Evolutionary conservation across 176 grass and related monocot species (phyloP).

Genomic region (Bolboschoenus planiculmis): DNA sequence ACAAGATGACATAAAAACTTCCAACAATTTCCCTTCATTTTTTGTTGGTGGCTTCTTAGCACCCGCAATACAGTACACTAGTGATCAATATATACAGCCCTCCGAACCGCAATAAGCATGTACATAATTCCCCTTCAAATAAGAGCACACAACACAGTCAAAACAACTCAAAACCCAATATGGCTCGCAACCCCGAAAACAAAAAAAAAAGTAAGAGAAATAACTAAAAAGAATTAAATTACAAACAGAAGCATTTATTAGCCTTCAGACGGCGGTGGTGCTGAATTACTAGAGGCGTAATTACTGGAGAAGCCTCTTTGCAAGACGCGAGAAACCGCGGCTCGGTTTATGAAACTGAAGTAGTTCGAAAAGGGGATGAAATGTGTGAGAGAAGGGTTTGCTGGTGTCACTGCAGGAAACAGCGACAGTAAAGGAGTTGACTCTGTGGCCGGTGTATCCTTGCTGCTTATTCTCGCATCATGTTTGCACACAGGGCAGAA

Average conservation of each 20-base stretch:
- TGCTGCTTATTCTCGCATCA: constrained; percentile 49
- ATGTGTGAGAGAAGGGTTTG: constrained; percentile 19
- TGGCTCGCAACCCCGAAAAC: background rate
- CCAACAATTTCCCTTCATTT: background rate
- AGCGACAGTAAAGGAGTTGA: constrained; percentile 58
- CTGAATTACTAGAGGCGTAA: background rate
- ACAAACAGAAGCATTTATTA: constrained; percentile 9
- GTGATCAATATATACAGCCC: constrained; percentile 11
- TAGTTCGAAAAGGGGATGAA: constrained; percentile 22
- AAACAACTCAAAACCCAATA: background rate
- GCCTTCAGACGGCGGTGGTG: background rate
- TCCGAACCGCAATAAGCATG: background rate
- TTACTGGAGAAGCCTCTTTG: constrained; percentile 8
- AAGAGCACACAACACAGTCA: background rate
- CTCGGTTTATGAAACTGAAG: constrained; percentile 3
- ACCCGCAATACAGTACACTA: background rate
- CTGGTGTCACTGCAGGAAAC: background rate
- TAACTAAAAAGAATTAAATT: constrained; percentile 19
- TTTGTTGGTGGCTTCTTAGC: background rate
- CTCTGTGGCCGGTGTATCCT: constrained; percentile 52
- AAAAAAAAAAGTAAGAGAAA: background rate
- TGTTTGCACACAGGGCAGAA: constrained; percentile 96
- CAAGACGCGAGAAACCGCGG: background rate
- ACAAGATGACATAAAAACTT: background rate
- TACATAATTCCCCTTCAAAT: background rate